Base-by-base conservation (phyloP, 2,329 filamentous ascomycete species). In the Fusarium sp. region DNA sequence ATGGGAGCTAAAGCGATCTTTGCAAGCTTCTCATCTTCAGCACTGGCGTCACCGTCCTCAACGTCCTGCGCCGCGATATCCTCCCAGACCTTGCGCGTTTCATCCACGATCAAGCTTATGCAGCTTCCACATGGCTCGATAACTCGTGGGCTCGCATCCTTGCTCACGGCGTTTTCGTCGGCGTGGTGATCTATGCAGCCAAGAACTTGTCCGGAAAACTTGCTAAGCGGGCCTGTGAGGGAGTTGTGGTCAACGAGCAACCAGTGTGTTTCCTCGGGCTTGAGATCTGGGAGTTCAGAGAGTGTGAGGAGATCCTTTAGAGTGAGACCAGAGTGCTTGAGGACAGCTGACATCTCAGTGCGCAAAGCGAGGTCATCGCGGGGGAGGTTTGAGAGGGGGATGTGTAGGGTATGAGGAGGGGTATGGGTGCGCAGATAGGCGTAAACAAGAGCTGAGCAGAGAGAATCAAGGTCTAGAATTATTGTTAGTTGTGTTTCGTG, bases 201-300 rank as follows among this genome's bases (percentile, higher is more conserved):
- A 5, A 81, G 76, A 0, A 93, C 83, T 8, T 79, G 77, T 5
- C 71, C 59, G 0, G 77, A 76, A 70, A 86, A 91, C 13, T 79
- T 74, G 34, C 73, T 75, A 13, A 94, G 78, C 12, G 76, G 69
- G 0, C 90, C 90, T 6, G 89, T 88, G 43, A 92, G 79, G 1
- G 80, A 82, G 72, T 95, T 95, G 79, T 95, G 92, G 76, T 95
- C 91, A 5, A 95, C 90, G 1, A 95, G 79, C 15, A 92, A 77
- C 90, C 90, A 93, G 45, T 79, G 80, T 2, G 89, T 89, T 42
- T 86, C 83, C 25, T 83, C 79, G 0, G 85, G 80, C 0, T 74
- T 68, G 10, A 90, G 72, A 36, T 72, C 75, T 2, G 80, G 79
- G 0, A 85, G 78, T n/a, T 83, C 80, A 5, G 79, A 80, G 12